Base-by-base conservation (phyloP, 2,329 filamentous ascomycete genomes). In the Lecanicillium sp. region DNA sequence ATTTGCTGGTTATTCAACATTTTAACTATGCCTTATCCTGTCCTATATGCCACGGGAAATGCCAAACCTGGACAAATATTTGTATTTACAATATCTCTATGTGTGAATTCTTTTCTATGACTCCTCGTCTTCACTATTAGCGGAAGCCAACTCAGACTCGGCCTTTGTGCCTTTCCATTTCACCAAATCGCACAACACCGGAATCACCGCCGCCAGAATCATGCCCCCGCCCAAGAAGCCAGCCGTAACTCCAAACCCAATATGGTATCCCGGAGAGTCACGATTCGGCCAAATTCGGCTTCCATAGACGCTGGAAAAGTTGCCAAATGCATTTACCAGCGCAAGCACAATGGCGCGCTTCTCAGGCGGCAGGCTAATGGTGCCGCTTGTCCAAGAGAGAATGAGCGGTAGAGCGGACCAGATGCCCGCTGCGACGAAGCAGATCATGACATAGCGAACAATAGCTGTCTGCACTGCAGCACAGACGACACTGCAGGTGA, bases 331-430 rank as follows among this genome's bases (percentile, higher is more conserved):
- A 37, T 56, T 56, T 36, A 56, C 52, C n/a, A 56, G 37, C 4
- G 53, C 53, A 16, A 56, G 45, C n/a, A 54, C 53, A 18, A 56
- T 50, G 15, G 54, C 52, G n/a, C 54, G 46, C 52, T 56, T 56
- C 38, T 54, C 53, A 7, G 51, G 45, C 4, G 54, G 54, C 37
- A 53, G 39, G 28, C 43, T 45, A 25, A 56, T 46, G n/a, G 42
- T 42, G 17, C 44, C 48, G 38, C 48, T 53, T 8, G 53, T 51
- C 54, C 54, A 57, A 29, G 49, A 51, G 17, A 57, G 44, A 15
- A 53, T 45, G 8, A 55, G 43, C 2, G 51, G 49, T 27, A 53
- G 33, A 4, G 51, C 51, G 11, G 49, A 49, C 45, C 49, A 53
- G 30, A 54, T 47, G 3, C 50, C 50, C 0, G 47, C 46, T 8